These are phyloP conservation scores for Ramaria sp. DNA, from an alignment of 768 basidiomycete species.

Conservation along the genomic window DNA sequence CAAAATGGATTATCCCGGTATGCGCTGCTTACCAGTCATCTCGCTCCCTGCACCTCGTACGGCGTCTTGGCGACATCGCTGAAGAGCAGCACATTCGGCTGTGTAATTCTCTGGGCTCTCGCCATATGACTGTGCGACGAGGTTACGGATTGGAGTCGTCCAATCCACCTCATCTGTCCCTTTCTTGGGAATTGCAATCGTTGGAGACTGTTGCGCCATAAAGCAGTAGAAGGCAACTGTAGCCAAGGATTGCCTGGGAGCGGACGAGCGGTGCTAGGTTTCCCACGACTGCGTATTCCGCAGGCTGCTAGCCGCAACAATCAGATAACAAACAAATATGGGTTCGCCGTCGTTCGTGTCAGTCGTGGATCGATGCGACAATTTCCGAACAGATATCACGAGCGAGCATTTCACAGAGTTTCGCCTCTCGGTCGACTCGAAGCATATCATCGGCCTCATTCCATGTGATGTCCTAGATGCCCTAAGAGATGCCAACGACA, in stretches of 20 bases:
- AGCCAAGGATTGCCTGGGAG: not conserved
- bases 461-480: conserved; percentile 21
- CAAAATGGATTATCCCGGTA: not conserved
- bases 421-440: conserved; percentile 36
- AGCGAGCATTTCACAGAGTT: conserved; percentile 44
- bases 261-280: not conserved
- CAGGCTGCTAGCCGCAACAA: not conserved
- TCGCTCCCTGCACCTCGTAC: conserved; percentile 95
- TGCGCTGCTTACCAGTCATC: conserved; percentile 56
- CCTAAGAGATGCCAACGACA: conserved; percentile 20
- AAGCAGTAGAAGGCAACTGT: not conserved
- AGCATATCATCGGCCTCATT: conserved; percentile 39
- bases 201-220: conserved; percentile 76
- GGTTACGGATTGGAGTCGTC: conserved; percentile 74
- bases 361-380: conserved; percentile 62
- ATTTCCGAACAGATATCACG: conserved; percentile 37
- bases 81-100: conserved; percentile 72
- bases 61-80: conserved; percentile 91
- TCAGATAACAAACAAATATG: not conserved
- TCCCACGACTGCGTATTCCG: not conserved
- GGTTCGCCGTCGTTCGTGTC: conserved; percentile 40
- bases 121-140: conserved; percentile 87
- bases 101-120: conserved; percentile 87
- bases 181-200: conserved; percentile 90
- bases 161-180: conserved; percentile 96